Evolutionary conservation across 768 basidiomycete species (phyloP), one percentile per base, ranked within the genome.

Genomic region (Mycena rosella): DNA sequence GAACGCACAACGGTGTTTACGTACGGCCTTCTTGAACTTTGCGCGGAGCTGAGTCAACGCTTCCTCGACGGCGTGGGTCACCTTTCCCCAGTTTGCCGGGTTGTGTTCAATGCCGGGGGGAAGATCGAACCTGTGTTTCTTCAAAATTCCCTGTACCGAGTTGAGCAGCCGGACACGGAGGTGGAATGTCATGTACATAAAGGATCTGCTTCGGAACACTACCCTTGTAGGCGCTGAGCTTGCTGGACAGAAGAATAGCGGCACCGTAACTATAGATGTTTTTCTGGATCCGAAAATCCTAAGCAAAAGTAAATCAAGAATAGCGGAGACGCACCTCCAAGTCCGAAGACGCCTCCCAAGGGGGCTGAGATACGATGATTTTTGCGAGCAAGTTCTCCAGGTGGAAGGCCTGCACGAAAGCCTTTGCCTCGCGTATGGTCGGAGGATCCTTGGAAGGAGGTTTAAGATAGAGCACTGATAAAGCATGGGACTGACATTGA

Each of bases 21-120:
- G 44, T 14, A 58, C 56, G 29, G 26, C 13, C 22, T 58, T 58
- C 22, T 56, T 56, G 20, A 56, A 15, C 8, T 40, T 56, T 5
- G 55, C 42, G 18, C 55, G 38, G 1, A 56, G 27, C 42, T 58
- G 56, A 18, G 56, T 58, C 20, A 45, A 38, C 29, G 56, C 56
- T 10, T 22, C 8, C 18, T 58, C 42, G 30, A 58, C 44, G 18
- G 44, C 56, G 14, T 45, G 45, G 30, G n/a, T 30, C 13, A 47
- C 56, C 44, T 58, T 58, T 14, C 18, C 17, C 56, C 56, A 60
- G 34, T 60, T 27, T 45, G 58, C 47, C 15, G 58, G 45, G 58
- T 48, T 60, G 34, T 38, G 44, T n/a, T 60, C 58, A 29, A 60
- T 60, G 1, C 47, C 47, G 7, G n/a, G n/a, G n/a, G n/a, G n/a